Percentiles rank a stretch among this genome's conserved stretches.
phyloP scores from a whole-genome alignment of 176 grass and related monocot genomes.

The Melocanna baccifera region DNA sequence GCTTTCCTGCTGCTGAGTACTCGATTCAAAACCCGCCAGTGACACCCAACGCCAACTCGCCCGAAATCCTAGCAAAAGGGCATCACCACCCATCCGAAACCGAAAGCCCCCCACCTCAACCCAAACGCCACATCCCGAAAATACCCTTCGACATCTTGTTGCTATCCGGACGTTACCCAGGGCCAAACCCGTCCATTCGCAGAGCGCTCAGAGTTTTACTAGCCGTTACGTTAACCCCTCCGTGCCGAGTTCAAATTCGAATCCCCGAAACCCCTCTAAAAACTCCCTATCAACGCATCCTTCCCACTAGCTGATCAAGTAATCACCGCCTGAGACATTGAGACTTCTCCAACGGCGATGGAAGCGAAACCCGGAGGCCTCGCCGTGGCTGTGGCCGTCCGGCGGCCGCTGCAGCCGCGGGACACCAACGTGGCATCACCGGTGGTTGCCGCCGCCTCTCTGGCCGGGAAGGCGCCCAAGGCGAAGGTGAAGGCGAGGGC shows the following conservation, averaged over 20 bases:
- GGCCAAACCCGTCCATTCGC: not conserved
- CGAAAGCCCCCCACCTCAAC: not conserved
- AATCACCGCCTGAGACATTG: not conserved
- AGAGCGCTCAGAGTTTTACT: not conserved
- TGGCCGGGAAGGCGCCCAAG: not conserved
- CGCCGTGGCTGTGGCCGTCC: not conserved
- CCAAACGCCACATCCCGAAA: not conserved
- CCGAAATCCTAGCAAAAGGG: not conserved
- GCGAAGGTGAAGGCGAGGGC: not conserved
- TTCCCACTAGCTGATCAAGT: not conserved
- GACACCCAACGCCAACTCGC: too few species aligned
- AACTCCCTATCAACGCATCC: not conserved
- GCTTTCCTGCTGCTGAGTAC: too few species aligned
- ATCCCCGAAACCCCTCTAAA: not conserved
- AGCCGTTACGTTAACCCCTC: slow-evolving; percentile 31
- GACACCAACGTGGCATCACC: slow-evolving; percentile 40
- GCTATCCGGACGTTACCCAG: not conserved
- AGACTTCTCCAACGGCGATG: not conserved
- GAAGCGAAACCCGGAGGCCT: slow-evolving; percentile 14
- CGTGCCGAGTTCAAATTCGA: slow-evolving; percentile 17
- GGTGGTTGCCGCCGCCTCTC: not conserved
- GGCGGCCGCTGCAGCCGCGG: slow-evolving; percentile 44
- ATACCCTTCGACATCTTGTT: not conserved
- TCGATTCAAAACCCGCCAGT: too few species aligned
- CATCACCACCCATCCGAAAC: not conserved